Evolutionary conservation across 495 filamentous ascomycete genomes (phyloP), one percentile per base, ranked within the genome.

Genomic region (Astrothelium macrocarpum): DNA sequence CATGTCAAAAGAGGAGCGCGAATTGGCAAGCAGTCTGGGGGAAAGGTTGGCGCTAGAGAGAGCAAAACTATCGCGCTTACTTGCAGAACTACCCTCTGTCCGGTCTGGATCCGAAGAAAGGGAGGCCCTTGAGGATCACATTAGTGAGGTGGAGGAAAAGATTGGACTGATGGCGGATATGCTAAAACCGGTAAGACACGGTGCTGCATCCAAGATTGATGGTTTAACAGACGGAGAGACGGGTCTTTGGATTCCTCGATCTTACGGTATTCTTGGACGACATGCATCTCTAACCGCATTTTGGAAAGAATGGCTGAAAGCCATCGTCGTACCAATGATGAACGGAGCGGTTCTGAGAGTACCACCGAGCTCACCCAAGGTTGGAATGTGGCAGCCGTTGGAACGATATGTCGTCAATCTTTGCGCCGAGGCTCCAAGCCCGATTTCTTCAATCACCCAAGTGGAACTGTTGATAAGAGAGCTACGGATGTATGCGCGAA

Each of bases 241-340:
- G 43, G 94, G 94, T 5, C 87, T 98, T 62, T 98, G 94, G 94
- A 92, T 92, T 53, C 94, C 94, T 62, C 84, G 94, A 64, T 90
- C 93, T 5, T 98, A 93, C 72, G 94, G 94, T 60, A 87, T 98
- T 62, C 82, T 98, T 63, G 94, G 94, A 36, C 84, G 91, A 62
- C 93, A 98, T 72, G 79, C 79, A 31, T 87, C 82, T 61, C 82
- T 94, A 79, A 90, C 91, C 59, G 87, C 84, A 61, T 98, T 98
- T 77, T 97, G 94, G 94, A 98, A 98, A 74, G 94, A 98, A 72
- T 98, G 94, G 94, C 80, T 98, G 45, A 85, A 89, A 74, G 94
- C 92, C 10, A 81, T 98, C 23, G 81, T 91, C 31, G 91, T 96
- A 45, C 94, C 94, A 18, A 97, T 97, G 94, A 91, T 85, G 18